phyloP scores from a whole-genome alignment of 1,284 basidiomycete species.

The Mrakiaceae sp. region DNA sequence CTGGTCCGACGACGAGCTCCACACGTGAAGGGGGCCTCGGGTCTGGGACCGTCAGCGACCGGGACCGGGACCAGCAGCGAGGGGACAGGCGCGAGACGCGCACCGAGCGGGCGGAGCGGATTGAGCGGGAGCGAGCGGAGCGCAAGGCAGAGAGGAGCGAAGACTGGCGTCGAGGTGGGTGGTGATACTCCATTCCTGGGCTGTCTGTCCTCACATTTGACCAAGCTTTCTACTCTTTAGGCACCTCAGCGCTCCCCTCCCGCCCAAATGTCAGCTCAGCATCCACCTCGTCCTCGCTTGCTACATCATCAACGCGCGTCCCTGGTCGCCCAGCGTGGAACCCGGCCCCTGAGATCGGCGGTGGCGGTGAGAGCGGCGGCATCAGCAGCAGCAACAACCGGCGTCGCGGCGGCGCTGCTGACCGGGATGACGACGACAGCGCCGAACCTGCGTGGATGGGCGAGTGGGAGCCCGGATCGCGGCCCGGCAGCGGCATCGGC shows the following conservation, averaged over 20 bases:
- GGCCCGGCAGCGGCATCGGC: not conserved
- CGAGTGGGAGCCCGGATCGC: not conserved
- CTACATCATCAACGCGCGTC: not conserved
- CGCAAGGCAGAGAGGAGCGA: slow-evolving; percentile 7
- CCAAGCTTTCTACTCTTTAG: too few species aligned
- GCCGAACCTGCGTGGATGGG: slow-evolving; percentile 7
- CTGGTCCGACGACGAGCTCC: not conserved
- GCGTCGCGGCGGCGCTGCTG: not conserved
- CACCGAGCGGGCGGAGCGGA: not conserved
- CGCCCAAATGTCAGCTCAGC: not conserved
- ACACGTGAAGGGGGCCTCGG: too few species aligned
- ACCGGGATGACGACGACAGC: slow-evolving; percentile 2
- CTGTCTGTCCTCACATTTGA: too few species aligned
- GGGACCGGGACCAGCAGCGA: not conserved
- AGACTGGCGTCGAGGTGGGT: slow-evolving; percentile 7
- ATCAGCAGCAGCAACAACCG: slow-evolving; percentile 3
- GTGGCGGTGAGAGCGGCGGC: not conserved
- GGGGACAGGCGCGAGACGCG: not conserved
- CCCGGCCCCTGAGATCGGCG: not conserved
- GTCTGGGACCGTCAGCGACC: not conserved
- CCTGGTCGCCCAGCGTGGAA: slow-evolving; percentile 16
- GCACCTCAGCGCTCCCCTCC: not conserved
- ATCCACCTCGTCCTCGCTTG: not conserved
- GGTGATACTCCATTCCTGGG: too few species aligned
- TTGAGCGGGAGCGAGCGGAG: not conserved